Evolutionary conservation across 352 stramenopile genomes (phyloP).

Genomic region (Globisporangium polare): DNA sequence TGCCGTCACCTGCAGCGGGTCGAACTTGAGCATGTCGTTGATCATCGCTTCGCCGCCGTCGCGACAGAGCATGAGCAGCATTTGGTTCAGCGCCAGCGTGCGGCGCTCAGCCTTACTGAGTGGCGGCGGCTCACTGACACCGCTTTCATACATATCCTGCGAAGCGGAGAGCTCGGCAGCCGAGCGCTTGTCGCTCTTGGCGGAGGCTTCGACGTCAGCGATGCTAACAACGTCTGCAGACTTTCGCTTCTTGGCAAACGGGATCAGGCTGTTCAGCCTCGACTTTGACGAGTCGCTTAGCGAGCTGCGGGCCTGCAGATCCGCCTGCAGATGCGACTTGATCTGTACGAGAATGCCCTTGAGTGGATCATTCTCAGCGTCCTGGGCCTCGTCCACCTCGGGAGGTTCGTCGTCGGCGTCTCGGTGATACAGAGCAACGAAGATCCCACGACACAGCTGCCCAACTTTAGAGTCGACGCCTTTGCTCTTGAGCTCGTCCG

Average conservation of each 20-base stretch:
- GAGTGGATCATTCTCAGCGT: slow-evolving; percentile 25
- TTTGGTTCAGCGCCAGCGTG: slow-evolving; percentile 31
- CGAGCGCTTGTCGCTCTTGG: background rate
- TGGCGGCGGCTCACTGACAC: background rate
- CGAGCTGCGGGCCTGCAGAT: slow-evolving; percentile 10
- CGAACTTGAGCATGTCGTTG: slow-evolving; percentile 57
- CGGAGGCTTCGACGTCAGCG: background rate
- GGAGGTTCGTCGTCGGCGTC: slow-evolving; percentile 40
- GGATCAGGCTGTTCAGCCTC: slow-evolving; percentile 4
- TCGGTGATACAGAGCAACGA: slow-evolving; percentile 56
- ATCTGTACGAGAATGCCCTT: slow-evolving; percentile 40
- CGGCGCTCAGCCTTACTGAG: slow-evolving; percentile 14
- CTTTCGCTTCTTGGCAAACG: slow-evolving; percentile 1
- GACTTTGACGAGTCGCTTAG: background rate
- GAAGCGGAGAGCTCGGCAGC: background rate
- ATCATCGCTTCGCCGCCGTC: slow-evolving; percentile 38
- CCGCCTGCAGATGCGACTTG: slow-evolving; percentile 39
- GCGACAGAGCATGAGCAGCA: slow-evolving; percentile 42
- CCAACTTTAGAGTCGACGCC: slow-evolving; percentile 23
- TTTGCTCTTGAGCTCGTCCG: slow-evolving; percentile 29
- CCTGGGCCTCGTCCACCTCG: slow-evolving; percentile 9
- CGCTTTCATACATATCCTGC: background rate
- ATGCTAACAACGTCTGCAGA: background rate
- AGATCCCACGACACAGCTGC: slow-evolving; percentile 53
- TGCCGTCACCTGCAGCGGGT: slow-evolving; percentile 42